Conservation (phyloP, 2,329 filamentous ascomycete species). For the Didymella segeticola region DNA sequence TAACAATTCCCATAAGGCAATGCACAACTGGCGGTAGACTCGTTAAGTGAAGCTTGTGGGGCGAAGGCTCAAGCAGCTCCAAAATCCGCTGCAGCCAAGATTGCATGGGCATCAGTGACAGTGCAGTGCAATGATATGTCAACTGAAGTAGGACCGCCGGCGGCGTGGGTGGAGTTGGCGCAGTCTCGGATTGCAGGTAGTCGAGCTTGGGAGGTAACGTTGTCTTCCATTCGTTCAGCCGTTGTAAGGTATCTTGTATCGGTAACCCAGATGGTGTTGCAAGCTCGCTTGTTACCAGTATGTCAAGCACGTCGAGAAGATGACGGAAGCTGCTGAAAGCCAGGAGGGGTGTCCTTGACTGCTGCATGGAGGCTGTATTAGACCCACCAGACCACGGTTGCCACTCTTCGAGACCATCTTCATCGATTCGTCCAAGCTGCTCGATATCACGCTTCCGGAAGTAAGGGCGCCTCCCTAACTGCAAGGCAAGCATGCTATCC, state of each 20-base stretch:
- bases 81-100: slow-evolving; percentile 26
- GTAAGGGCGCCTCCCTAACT: slow-evolving; percentile 59
- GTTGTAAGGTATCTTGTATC: slow-evolving; percentile 43
- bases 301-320: slow-evolving; percentile 47
- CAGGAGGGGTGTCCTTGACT: slow-evolving; percentile 45
- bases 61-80: slow-evolving; percentile 35
- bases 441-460: slow-evolving; percentile 58
- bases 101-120: slow-evolving; percentile 32
- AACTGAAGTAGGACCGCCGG: slow-evolving; percentile 38
- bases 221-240: slow-evolving; percentile 48
- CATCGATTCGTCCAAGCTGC: slow-evolving; percentile 60
- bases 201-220: slow-evolving; percentile 35
- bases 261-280: slow-evolving; percentile 26
- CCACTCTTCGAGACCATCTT: slow-evolving; percentile 77
- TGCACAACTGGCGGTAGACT: slow-evolving; percentile 38
- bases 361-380: slow-evolving; percentile 36
- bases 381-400: slow-evolving; percentile 69
- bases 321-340: slow-evolving; percentile 62
- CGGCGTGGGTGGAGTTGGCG: slow-evolving; percentile 28
- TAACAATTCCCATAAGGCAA: slow-evolving; percentile 33
- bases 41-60: slow-evolving; percentile 29
- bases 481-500: slow-evolving; percentile 64
- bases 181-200: slow-evolving; percentile 24
- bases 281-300: slow-evolving; percentile 26
- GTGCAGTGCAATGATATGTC: slow-evolving; percentile 33